phyloP scores from a whole-genome alignment of 208 protist genomes.

The Leishmania arabica region DNA sequence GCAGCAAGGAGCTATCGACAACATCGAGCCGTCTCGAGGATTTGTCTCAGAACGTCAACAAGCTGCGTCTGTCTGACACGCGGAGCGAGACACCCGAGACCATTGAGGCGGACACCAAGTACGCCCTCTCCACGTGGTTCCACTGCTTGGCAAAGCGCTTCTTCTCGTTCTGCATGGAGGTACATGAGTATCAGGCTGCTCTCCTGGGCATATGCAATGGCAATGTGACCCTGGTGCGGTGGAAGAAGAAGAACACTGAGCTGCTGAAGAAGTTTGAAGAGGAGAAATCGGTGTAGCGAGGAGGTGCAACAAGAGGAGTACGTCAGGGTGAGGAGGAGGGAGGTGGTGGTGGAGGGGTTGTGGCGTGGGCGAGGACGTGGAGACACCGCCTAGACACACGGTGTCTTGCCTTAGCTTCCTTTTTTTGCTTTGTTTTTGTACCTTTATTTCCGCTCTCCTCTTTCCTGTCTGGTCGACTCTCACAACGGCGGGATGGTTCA shows the following conservation, averaged over 20 bases:
- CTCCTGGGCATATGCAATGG: slow-evolving; percentile 35
- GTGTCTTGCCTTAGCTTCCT: neutral
- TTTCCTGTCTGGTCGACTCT: neutral
- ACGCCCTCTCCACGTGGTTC: slow-evolving; percentile 65
- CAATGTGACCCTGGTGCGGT: slow-evolving; percentile 50
- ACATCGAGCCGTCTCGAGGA: slow-evolving; percentile 38
- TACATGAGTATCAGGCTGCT: slow-evolving; percentile 59
- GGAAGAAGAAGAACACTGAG: slow-evolving; percentile 42
- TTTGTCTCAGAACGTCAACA: slow-evolving; percentile 56
- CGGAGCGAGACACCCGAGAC: slow-evolving; percentile 42
- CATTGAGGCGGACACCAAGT: slow-evolving; percentile 46
- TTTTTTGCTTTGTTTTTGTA: too few relatives aligned
- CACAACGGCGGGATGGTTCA: neutral
- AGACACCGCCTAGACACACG: neutral
- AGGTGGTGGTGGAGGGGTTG: neutral
- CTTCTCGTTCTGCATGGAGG: slow-evolving; percentile 74
- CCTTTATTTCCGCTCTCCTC: neutral
- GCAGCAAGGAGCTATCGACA: slow-evolving; percentile 31
- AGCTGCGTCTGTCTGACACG: slow-evolving; percentile 27
- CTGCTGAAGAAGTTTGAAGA: slow-evolving; percentile 36
- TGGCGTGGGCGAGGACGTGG: neutral
- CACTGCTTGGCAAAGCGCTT: slow-evolving; percentile 76
- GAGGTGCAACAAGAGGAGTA: slow-evolving; percentile 18
- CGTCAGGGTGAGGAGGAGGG: slow-evolving; percentile 4
- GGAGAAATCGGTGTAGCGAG: slow-evolving; percentile 19